Percentiles rank a stretch among this genome's conserved stretches.
phyloP scores from a whole-genome alignment of 2,329 filamentous ascomycete genomes.

The Xylariales sp. region DNA sequence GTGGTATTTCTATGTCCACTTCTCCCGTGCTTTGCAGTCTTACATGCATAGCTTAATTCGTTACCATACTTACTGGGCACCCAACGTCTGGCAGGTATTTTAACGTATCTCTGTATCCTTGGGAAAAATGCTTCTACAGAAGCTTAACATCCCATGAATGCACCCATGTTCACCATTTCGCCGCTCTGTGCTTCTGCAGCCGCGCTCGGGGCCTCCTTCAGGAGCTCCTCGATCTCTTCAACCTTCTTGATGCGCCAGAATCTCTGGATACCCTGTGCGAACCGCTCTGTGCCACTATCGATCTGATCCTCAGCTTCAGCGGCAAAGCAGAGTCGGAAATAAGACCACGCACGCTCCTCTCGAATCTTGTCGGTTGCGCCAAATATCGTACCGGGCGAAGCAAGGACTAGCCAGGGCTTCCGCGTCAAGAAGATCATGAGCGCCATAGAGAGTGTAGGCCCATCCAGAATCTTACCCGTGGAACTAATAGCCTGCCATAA shows the following conservation, averaged over 20 bases:
- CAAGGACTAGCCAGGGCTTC: slow-evolving; percentile 65
- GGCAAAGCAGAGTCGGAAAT: slow-evolving; percentile 78
- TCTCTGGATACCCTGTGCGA: slow-evolving; percentile 63
- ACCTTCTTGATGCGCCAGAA: slow-evolving; percentile 76
- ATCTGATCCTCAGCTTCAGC: slow-evolving; percentile 73
- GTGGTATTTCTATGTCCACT: too few relatives aligned
- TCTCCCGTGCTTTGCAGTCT: too few relatives aligned
- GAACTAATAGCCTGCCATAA: slow-evolving; percentile 44
- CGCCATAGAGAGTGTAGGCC: slow-evolving; percentile 54
- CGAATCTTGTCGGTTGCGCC: slow-evolving; percentile 58
- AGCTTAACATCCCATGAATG: slow-evolving; percentile 3
- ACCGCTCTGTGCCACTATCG: slow-evolving; percentile 53
- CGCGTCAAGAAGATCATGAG: slow-evolving; percentile 69
- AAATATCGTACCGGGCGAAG: slow-evolving; percentile 71
- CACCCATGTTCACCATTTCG: background rate
- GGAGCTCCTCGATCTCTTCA: slow-evolving; percentile 59
- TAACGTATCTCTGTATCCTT: too few relatives aligned
- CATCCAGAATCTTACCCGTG: slow-evolving; percentile 39
- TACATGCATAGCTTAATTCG: too few relatives aligned
- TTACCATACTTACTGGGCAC: too few relatives aligned
- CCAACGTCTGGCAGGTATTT: too few relatives aligned
- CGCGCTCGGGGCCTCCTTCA: slow-evolving; percentile 25
- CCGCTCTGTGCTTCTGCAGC: background rate
- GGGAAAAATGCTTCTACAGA: background rate
- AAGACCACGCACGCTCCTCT: slow-evolving; percentile 61